These are phyloP conservation scores for Nepenthes gracilis DNA, from an alignment of 148 eudicot genomes.

Conservation along the genomic window DNA sequence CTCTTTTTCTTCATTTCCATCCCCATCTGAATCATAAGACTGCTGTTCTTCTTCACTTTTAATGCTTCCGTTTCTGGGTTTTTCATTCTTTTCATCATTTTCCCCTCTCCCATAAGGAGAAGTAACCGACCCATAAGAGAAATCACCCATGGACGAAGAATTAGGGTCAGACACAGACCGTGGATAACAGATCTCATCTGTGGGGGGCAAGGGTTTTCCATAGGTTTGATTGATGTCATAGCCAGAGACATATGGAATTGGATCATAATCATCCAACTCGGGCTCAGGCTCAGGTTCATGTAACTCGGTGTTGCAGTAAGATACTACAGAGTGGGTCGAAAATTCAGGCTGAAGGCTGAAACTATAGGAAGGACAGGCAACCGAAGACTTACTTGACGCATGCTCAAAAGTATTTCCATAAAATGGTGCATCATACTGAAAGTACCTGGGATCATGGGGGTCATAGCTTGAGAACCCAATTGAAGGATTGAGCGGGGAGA, in stretches of 20 bases:
- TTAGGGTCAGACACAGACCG: no score
- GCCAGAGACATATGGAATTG: no score
- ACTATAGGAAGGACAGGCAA: constrained; percentile 8
- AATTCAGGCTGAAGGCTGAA: neutral
- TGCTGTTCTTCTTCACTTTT: no score
- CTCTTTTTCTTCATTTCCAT: constrained; percentile 4
- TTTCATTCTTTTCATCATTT: no score
- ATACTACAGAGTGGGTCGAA: constrained; percentile 13
- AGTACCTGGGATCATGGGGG: constrained; percentile 14
- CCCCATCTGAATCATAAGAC: neutral
- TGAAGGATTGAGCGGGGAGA: no score
- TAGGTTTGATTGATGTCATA: no score
- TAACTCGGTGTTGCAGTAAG: constrained; percentile 11
- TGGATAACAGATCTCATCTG: no score
- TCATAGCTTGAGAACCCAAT: no score
- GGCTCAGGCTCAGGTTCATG: no score
- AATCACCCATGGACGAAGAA: constrained; percentile 13
- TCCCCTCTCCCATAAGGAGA: neutral
- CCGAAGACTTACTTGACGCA: constrained; percentile 12
- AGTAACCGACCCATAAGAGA: neutral
- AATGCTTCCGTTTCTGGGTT: no score
- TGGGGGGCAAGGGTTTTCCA: no score
- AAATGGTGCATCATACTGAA: constrained; percentile 7
- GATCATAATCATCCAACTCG: no score
- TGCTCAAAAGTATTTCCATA: constrained; percentile 12